These are phyloP conservation scores for Vigna nakashimae DNA, from an alignment of 306 rosid genomes.

Conservation along the genomic window DNA sequence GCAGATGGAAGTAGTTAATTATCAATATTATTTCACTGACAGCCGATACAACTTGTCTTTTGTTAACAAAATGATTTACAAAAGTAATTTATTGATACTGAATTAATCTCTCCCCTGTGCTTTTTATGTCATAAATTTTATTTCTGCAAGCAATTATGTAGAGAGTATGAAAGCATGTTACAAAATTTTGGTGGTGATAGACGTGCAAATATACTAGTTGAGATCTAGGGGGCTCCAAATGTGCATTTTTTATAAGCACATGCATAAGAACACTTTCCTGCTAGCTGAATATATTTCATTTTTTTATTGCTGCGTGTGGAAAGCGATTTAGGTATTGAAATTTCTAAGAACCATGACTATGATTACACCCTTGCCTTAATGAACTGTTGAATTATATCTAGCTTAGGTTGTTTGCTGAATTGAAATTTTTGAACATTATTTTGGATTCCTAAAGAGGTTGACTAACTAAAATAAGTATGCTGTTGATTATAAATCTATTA, in stretches of 20 bases:
- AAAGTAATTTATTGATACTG: neutral
- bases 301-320: neutral
- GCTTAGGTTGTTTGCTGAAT: neutral
- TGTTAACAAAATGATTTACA: too few species aligned
- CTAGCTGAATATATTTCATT: neutral
- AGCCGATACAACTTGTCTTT: too few species aligned
- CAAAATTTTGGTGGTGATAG: neutral
- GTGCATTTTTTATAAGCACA: neutral
- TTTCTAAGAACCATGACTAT: neutral
- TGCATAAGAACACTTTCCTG: neutral
- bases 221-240: neutral
- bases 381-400: neutral
- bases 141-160: neutral
- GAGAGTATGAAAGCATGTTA: neutral
- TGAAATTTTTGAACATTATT: neutral
- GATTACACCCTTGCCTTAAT: neutral
- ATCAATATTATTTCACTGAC: too few species aligned
- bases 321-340: neutral
- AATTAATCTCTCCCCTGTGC: neutral
- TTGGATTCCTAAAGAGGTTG: neutral
- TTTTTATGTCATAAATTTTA: neutral
- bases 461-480: neutral
- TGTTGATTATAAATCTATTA: neutral
- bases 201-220: neutral
- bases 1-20: too few species aligned